Evolutionary conservation across 768 basidiomycete species (phyloP), one percentile per base, ranked within the genome.

Genomic region (Lactarius hengduanensis): DNA sequence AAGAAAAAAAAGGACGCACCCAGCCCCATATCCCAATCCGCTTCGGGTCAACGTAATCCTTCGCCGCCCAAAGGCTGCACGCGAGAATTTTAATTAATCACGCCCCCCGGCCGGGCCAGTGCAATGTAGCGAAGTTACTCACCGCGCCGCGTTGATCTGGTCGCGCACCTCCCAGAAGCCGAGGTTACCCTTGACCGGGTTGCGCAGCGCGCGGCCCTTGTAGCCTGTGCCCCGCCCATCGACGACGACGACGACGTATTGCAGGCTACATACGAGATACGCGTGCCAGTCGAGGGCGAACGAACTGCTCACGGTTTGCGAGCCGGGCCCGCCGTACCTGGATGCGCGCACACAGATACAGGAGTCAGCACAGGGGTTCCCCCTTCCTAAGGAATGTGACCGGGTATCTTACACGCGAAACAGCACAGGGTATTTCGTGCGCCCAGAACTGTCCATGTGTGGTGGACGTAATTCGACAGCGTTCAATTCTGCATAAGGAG

Each of bases 21-120:
- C 97, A 98, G 53, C 97, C 97, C 96, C 96, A 98, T 59, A 98
- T 90, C 0, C 96, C 97, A 57, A 98, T 91, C 55, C 94, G 81
- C 74, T 84, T 86, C 45, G 86, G 80, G 75, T 99, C 97, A 1
- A 98, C 90, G 74, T 98, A 98, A 18, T 84, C 81, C 76, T 91
- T 92, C 70, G 86, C 81, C 2, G 90, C 92, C 92, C 94, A 97
- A 57, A 88, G 78, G 63, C 92, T 92, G 66, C 50, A 15, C 28
- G 34, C 57, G 55, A 47, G 36, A 28, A 50, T 61, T 43, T 43
- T n/a, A 38, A n/a, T 38, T 54, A 22, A 28, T 22, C 28, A 67
- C 54, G 26, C 28, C 57, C 22, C 34, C 36, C 36, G 56, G 53
- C 36, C 36, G 56, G 53, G 41, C 65, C 69, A 56, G 66, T 55